phyloP scores from a whole-genome alignment of 805 yeast genomes.

The Phaffomyces thermotolerans region DNA sequence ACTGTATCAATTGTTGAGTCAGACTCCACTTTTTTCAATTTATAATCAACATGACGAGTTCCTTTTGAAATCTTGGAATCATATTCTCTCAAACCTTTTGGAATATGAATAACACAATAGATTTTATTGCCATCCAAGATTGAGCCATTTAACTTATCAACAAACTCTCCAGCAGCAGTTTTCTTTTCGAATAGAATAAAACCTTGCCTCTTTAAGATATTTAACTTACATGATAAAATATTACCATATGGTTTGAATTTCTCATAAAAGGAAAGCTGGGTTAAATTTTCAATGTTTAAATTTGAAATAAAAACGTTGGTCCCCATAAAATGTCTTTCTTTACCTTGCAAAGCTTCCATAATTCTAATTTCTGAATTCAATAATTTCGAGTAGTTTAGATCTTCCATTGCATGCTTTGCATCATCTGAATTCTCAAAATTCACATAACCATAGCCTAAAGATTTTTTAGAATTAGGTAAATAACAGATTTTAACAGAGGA shows the following conservation, averaged over 20 bases:
- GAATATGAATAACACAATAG: constrained; percentile 36
- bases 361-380: constrained; percentile 41
- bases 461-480: constrained; percentile 43
- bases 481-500: constrained; percentile 54
- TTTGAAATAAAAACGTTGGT: constrained; percentile 45
- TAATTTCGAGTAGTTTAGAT: constrained; percentile 43
- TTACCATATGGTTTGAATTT: constrained; percentile 42
- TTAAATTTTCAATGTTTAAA: constrained; percentile 25
- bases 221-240: constrained; percentile 35
- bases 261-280: constrained; percentile 42
- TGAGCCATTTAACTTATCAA: constrained; percentile 24
- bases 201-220: constrained; percentile 32
- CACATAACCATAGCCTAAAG: constrained; percentile 70
- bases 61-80: not conserved
- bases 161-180: constrained; percentile 29
- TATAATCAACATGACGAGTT: not conserved
- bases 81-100: constrained; percentile 13
- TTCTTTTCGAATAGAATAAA: constrained; percentile 32
- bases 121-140: constrained; percentile 25
- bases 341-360: constrained; percentile 48
- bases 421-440: constrained; percentile 45
- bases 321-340: constrained; percentile 32
- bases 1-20: constrained; percentile 4
- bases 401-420: constrained; percentile 50
- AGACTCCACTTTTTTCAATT: constrained; percentile 3